These are phyloP conservation scores for Pinus albicaulis DNA, from an alignment of 75 land plant species.

Conservation along the genomic window DNA sequence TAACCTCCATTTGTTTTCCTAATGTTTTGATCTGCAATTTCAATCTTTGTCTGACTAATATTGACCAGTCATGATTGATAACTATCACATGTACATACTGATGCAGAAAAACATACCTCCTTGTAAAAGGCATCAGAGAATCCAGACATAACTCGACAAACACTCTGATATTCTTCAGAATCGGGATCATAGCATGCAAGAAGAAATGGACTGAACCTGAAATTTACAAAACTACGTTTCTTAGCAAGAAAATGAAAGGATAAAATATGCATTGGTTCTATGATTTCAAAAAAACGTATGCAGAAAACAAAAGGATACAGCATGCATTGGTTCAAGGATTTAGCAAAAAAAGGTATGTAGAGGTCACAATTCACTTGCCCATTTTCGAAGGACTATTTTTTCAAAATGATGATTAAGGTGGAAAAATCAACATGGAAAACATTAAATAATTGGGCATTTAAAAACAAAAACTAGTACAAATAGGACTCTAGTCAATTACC, in stretches of 20 bases:
- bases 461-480: neutral
- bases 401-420: neutral
- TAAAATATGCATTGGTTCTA: too few species aligned
- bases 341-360: neutral
- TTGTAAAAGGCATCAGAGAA: constrained; percentile 88
- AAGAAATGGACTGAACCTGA: constrained; percentile 97
- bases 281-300: too few species aligned
- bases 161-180: constrained; percentile 92
- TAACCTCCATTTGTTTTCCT: too few species aligned
- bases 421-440: neutral
- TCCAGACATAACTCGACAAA: constrained; percentile 99
- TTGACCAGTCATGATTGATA: neutral
- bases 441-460: neutral
- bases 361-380: neutral
- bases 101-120: constrained; percentile 45
- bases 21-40: neutral
- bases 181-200: constrained; percentile 97
- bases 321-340: neutral
- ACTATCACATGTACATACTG: neutral
- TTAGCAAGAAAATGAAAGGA: constrained; percentile 6
- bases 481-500: constrained; percentile 35
- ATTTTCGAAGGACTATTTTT: neutral
- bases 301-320: neutral
- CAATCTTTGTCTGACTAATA: neutral
- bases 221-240: constrained; percentile 1